phyloP scores from a whole-genome alignment of 2,329 filamentous ascomycete genomes.

The Pseudogymnoascus sp. region DNA sequence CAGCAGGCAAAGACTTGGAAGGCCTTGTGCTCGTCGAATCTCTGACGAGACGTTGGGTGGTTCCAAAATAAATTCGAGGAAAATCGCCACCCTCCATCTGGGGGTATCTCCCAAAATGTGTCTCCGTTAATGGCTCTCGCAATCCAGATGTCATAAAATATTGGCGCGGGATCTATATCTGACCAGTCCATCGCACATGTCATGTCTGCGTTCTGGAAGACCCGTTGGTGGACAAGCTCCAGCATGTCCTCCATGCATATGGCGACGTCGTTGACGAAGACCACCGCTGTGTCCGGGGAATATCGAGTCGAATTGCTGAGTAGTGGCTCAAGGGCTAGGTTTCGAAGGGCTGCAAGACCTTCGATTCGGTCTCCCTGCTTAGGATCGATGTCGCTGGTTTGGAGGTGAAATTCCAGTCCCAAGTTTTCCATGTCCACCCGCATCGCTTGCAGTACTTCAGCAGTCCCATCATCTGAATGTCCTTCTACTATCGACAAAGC shows the following conservation, averaged over 20 bases:
- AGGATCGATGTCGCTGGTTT: constrained; percentile 38
- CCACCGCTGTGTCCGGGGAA: constrained; percentile 35
- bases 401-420: constrained; percentile 37
- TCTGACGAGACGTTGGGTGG: constrained; percentile 30
- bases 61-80: constrained; percentile 49
- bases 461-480: constrained; percentile 47
- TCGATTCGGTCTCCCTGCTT: constrained; percentile 37
- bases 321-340: constrained; percentile 44
- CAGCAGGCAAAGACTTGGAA: constrained; percentile 57
- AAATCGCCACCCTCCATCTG: constrained; percentile 42
- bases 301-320: constrained; percentile 22
- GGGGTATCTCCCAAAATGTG: constrained; percentile 46
- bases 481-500: constrained; percentile 50
- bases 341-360: constrained; percentile 44
- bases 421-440: constrained; percentile 33
- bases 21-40: constrained; percentile 35
- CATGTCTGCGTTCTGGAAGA: constrained; percentile 43
- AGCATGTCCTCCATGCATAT: constrained; percentile 50
- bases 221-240: constrained; percentile 45
- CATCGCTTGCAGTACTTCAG: constrained; percentile 40
- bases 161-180: constrained; percentile 36
- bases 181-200: constrained; percentile 55
- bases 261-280: constrained; percentile 50
- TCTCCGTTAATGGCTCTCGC: constrained; percentile 46
- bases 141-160: constrained; percentile 53